Evolutionary conservation across 345 rosid genomes (phyloP).

Genomic region (Draba incana): DNA sequence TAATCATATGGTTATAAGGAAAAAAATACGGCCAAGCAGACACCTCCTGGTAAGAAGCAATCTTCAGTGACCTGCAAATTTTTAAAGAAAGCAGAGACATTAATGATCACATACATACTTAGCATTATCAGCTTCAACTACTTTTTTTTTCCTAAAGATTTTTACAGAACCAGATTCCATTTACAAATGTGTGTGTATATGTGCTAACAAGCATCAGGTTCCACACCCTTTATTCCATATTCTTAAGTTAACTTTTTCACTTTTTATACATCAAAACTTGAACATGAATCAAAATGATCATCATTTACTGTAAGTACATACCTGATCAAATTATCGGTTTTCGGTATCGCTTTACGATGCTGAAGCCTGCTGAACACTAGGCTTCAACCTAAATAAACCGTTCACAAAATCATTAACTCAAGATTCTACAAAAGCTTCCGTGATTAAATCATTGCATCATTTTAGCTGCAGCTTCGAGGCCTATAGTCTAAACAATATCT

Average conservation of each 20-base stretch:
- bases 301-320: slow-evolving; percentile 23
- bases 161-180: slow-evolving; percentile 27
- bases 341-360: slow-evolving; percentile 21
- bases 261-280: slow-evolving; percentile 22
- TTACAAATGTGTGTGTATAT: too few relatives aligned
- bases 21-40: slow-evolving; percentile 35
- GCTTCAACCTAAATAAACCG: slow-evolving; percentile 38
- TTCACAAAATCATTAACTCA: slow-evolving; percentile 20
- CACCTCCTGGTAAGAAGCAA: slow-evolving; percentile 31
- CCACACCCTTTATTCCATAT: slow-evolving; percentile 32
- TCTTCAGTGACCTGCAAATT: slow-evolving; percentile 23
- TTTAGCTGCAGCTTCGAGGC: neutral
- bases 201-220: slow-evolving; percentile 31
- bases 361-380: slow-evolving; percentile 23
- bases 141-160: slow-evolving; percentile 22
- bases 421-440: slow-evolving; percentile 3
- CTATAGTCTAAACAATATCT: slow-evolving; percentile 8
- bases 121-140: neutral
- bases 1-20: slow-evolving; percentile 24
- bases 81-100: neutral
- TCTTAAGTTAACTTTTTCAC: slow-evolving; percentile 18
- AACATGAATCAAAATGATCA: slow-evolving; percentile 8
- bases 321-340: slow-evolving; percentile 36
- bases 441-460: neutral
- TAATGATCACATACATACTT: neutral